These are phyloP conservation scores for Penicillium sp. DNA, from an alignment of 2,329 filamentous ascomycete genomes.

Conservation along the genomic window DNA sequence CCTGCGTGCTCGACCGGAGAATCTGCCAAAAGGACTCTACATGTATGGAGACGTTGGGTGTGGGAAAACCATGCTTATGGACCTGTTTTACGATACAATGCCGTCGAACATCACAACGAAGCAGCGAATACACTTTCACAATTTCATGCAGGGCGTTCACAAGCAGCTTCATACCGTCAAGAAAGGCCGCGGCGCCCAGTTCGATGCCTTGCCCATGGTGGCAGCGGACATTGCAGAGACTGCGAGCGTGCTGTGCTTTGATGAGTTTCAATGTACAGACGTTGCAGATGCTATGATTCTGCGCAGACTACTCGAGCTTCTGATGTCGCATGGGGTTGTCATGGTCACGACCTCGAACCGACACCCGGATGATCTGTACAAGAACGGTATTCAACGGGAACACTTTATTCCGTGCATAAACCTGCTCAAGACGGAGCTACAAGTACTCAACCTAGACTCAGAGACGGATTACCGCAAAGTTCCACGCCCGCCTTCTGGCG, in stretches of 20 bases:
- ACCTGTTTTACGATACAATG: slow-evolving; percentile 91
- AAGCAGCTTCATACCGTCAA: slow-evolving; percentile 86
- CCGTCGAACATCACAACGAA: slow-evolving; percentile 75
- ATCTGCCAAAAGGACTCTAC: slow-evolving; percentile 83
- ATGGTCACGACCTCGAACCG: slow-evolving; percentile 94
- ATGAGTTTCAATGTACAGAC: slow-evolving; percentile 98
- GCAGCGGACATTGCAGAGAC: slow-evolving; percentile 89
- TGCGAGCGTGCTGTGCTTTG: slow-evolving; percentile 87
- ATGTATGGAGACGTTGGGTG: slow-evolving; percentile 95
- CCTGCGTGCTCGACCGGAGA: slow-evolving; percentile 45
- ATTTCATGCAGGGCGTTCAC: slow-evolving; percentile 99
- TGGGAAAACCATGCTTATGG: slow-evolving; percentile 99
- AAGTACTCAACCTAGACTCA: slow-evolving; percentile 91
- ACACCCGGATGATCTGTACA: slow-evolving; percentile 95
- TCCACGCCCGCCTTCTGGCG: slow-evolving; percentile 82
- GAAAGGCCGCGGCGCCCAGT: slow-evolving; percentile 79
- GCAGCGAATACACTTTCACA: slow-evolving; percentile 95
- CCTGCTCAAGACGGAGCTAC: slow-evolving; percentile 76
- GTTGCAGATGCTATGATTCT: slow-evolving; percentile 99
- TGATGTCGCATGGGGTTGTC: slow-evolving; percentile 97
- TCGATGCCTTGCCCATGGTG: slow-evolving; percentile 87
- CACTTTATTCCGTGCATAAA: slow-evolving; percentile 95
- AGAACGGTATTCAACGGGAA: slow-evolving; percentile 93
- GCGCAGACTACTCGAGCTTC: slow-evolving; percentile 74
- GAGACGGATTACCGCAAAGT: slow-evolving; percentile 97